These are phyloP conservation scores for Wallacemonas sp. DNA, from an alignment of 208 protist species.

Conservation along the genomic window DNA sequence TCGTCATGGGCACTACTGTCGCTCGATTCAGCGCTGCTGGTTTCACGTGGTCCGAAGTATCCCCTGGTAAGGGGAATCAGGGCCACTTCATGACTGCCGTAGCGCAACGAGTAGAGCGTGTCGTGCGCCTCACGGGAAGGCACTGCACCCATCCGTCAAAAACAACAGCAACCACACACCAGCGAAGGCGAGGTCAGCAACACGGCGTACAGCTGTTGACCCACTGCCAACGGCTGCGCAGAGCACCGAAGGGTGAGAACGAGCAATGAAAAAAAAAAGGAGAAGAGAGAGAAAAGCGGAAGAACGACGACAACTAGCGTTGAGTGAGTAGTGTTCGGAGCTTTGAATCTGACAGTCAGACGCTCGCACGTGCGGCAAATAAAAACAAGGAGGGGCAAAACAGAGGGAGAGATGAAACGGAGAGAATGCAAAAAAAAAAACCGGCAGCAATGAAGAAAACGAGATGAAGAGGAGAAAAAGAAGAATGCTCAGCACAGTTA, in stretches of 20 bases:
- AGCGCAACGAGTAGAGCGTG: slow-evolving; percentile 61
- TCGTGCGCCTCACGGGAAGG: slow-evolving; percentile 44
- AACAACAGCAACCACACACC: too few species aligned
- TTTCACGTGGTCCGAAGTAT: slow-evolving; percentile 32
- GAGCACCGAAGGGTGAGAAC: not conserved
- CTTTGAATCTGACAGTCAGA: too few species aligned
- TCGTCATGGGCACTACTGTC: slow-evolving; percentile 11
- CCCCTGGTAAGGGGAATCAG: slow-evolving; percentile 54
- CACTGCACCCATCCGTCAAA: slow-evolving; percentile 61
- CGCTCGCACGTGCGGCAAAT: too few species aligned
- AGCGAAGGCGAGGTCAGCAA: not conserved
- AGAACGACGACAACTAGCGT: too few species aligned
- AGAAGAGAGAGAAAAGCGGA: slow-evolving; percentile 5
- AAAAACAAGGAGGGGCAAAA: slow-evolving; percentile 6
- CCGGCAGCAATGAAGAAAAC: not conserved
- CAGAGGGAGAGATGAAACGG: slow-evolving; percentile 7
- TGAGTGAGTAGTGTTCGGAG: too few species aligned
- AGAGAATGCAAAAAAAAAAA: not conserved
- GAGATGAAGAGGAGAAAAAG: slow-evolving; percentile 1
- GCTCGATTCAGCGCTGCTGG: not conserved
- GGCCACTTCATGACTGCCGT: slow-evolving; percentile 68
- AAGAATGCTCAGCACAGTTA: not conserved
- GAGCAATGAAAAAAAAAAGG: not conserved
- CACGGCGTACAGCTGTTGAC: too few species aligned
- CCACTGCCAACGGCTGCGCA: too few species aligned